Base-by-base conservation (phyloP, 768 basidiomycete species). In the Stropharia rugosoannulata region DNA sequence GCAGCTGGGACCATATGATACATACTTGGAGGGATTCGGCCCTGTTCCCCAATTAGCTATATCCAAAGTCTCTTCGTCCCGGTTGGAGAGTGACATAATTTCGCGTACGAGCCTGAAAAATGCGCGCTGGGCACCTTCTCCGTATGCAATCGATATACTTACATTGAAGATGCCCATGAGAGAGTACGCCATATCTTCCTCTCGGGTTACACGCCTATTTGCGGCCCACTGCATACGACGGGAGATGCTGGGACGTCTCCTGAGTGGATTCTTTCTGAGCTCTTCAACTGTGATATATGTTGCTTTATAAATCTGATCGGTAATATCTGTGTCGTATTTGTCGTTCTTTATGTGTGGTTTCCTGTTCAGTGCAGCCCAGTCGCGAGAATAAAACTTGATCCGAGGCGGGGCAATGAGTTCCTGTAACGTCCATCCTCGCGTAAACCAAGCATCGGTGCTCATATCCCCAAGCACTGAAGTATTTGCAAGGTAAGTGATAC, bases 211-310 rank as follows among this genome's bases (percentile, higher is more conserved):
- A 15, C 9, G 5, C 13, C 49, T 37, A 12, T 50, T 22, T n/a
- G 49, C 49, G 8, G 49, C 49, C 49, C 49, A 50, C 27, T 50
- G 49, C 49, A 50, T 50, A 12, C 16, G 38, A 8, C 49, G 49
- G 0, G 49, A 50, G 10, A 50, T 39, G 29, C 29, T 22, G 49
- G 32, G 2, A 18, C 37, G 11, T 18, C 19, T 12, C 32, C 16
- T 22, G 22, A 27, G 13, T 7, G 9, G 29, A 7, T 6, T 32
- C 22, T 18, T 19, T 11, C 1, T 3, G 25, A 50, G 49, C 18
- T 50, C 38, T 7, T 50, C 25, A 13, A 19, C 10, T 9, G 37
- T 40, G 19, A 39, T 50, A 2, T 4, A 6, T 38, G 49, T 50
- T 13, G 19, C 49, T 22, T 13, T 2, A 19, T 50, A 19, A 22